Evolutionary conservation across 2,329 filamentous ascomycete genomes (phyloP).

Genomic region (Domatiomyces catenatus): DNA sequence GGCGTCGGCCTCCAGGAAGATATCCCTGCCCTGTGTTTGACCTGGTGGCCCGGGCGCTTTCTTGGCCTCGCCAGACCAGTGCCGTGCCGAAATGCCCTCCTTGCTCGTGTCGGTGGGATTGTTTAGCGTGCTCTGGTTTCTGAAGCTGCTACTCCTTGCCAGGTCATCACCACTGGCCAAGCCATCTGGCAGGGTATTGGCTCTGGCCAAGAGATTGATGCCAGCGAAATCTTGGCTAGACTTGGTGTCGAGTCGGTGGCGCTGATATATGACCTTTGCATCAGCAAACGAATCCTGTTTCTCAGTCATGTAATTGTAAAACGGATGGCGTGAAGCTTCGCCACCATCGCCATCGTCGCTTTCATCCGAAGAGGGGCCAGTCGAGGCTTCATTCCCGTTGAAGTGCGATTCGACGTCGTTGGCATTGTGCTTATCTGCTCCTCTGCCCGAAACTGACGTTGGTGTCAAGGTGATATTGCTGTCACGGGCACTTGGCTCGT

Average conservation of each 20-base stretch:
- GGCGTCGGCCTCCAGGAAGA: constrained; percentile 32
- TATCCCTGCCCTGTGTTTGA: constrained; percentile 13
- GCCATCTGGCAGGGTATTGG: constrained; percentile 13
- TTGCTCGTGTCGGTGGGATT: constrained; percentile 1
- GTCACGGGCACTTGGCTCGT: not conserved
- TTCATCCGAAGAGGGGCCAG: constrained; percentile 11
- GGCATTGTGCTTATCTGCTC: not conserved
- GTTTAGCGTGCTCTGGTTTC: constrained; percentile 14
- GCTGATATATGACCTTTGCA: constrained; percentile 89
- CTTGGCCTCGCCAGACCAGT: constrained; percentile 1
- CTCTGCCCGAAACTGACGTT: not conserved
- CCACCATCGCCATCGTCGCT: constrained; percentile 3
- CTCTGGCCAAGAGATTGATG: constrained; percentile 23
- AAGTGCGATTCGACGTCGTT: constrained; percentile 3
- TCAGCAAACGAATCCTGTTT: constrained; percentile 90
- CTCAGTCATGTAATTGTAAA: constrained; percentile 85
- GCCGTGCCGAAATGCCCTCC: constrained; percentile 12
- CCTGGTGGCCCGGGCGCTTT: constrained; percentile 5
- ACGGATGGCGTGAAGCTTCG: constrained; percentile 36
- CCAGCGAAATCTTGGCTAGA: constrained; percentile 21
- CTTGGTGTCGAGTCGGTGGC: constrained; percentile 50
- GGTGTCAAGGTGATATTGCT: not conserved
- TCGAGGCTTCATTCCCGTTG: constrained; percentile 5
- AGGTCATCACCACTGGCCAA: constrained; percentile 10
- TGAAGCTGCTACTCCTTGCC: constrained; percentile 16